Evolutionary conservation across 1,284 basidiomycete species (phyloP).

Genomic region (Sporisorium iseilematis-ciliati): DNA sequence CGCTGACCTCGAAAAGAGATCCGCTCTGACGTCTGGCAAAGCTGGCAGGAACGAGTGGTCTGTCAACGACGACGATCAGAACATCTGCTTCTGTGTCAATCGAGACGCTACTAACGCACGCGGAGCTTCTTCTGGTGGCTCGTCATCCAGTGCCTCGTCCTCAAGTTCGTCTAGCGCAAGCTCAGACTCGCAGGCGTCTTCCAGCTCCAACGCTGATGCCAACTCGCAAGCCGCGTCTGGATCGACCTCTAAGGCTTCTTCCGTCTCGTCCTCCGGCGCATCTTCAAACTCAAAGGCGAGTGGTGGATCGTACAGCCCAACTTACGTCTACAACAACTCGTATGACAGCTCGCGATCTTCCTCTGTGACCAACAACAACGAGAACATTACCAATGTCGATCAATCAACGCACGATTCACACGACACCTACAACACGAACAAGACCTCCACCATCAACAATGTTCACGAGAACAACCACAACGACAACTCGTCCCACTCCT

Average conservation of each 20-base stretch:
- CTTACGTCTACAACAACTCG: constrained; percentile 45
- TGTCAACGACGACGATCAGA: constrained; percentile 29
- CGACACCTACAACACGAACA: constrained; percentile 21
- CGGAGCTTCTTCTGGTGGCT: not conserved
- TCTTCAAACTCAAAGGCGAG: not conserved
- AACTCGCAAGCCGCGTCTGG: constrained; percentile 7
- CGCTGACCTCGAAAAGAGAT: constrained; percentile 21
- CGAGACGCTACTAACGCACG: constrained; percentile 5
- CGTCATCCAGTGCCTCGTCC: not conserved
- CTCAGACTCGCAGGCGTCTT: not conserved
- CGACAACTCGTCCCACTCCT: constrained; percentile 12
- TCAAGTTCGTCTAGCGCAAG: constrained; percentile 1
- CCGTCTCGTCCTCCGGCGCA: constrained; percentile 8
- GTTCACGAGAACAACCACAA: constrained; percentile 13
- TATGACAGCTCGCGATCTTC: constrained; percentile 26
- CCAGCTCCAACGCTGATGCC: constrained; percentile 5
- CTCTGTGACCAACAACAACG: constrained; percentile 25
- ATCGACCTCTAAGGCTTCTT: constrained; percentile 1
- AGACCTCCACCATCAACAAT: constrained; percentile 17
- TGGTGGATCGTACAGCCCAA: constrained; percentile 26
- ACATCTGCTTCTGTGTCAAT: constrained; percentile 46
- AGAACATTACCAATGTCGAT: constrained; percentile 22
- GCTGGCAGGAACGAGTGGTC: constrained; percentile 28
- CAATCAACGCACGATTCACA: constrained; percentile 29
- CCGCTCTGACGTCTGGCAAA: constrained; percentile 17